phyloP scores from a whole-genome alignment of 768 basidiomycete species.

The Mycena crocata region DNA sequence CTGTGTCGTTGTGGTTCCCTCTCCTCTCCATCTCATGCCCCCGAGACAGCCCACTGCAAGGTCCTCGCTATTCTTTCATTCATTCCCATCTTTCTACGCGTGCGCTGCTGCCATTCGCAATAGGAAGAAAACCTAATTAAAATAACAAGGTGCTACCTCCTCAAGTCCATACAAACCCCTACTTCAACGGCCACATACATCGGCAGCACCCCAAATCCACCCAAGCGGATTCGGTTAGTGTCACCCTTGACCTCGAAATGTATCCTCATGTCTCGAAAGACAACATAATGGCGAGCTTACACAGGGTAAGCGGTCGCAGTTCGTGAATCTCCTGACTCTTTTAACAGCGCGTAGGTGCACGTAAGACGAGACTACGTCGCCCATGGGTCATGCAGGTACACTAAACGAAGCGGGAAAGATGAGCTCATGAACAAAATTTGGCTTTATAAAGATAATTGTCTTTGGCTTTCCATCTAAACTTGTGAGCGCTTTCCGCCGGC shows the following conservation, averaged over 20 bases:
- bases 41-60: slow-evolving; percentile 19
- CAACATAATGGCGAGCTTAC: slow-evolving; percentile 87
- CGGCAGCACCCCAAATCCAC: slow-evolving; percentile 77
- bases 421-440: too few species aligned
- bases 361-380: slow-evolving; percentile 67
- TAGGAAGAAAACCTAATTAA: too few species aligned
- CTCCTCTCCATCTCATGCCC: too few species aligned
- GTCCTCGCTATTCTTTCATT: slow-evolving; percentile 50
- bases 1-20: too few species aligned
- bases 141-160: too few species aligned
- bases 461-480: slow-evolving; percentile 84
- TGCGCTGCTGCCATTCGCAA: too few species aligned
- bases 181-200: slow-evolving; percentile 75
- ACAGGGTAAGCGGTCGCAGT: slow-evolving; percentile 40
- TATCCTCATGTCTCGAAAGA: slow-evolving; percentile 44
- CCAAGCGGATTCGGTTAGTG: slow-evolving; percentile 68
- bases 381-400: slow-evolving; percentile 92
- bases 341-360: slow-evolving; percentile 59
- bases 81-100: slow-evolving; percentile 79
- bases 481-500: slow-evolving; percentile 39
- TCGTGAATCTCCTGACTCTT: not conserved
- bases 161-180: slow-evolving; percentile 72
- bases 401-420: too few species aligned
- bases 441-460: slow-evolving; percentile 86
- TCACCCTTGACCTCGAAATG: not conserved